Percentiles rank a stretch among this genome's conserved stretches.
Evolutionary conservation across 805 yeast species (phyloP).

Genomic region (Starmerella khaoyaiensis): DNA sequence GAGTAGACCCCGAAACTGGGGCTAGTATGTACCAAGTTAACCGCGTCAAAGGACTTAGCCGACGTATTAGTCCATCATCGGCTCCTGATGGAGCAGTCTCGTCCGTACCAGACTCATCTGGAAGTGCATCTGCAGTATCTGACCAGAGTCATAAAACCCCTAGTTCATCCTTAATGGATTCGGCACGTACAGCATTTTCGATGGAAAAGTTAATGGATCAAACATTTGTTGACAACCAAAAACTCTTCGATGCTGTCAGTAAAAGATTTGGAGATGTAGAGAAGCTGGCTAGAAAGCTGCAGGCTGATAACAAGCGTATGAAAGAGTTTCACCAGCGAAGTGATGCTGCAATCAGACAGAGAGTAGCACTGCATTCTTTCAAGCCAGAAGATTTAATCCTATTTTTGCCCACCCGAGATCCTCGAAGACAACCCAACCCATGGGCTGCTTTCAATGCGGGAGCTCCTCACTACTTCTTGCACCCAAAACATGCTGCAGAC

Average conservation of each 20-base stretch:
- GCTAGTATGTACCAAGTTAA: constrained; percentile 28
- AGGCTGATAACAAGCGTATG: constrained; percentile 51
- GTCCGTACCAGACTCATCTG: constrained; percentile 1
- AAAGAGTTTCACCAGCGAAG: constrained; percentile 27
- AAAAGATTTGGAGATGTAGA: constrained; percentile 84
- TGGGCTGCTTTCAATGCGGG: constrained; percentile 96
- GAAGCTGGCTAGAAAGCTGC: constrained; percentile 69
- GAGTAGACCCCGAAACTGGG: constrained; percentile 13
- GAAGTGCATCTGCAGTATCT: background rate
- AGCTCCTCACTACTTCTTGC: constrained; percentile 69
- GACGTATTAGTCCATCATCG: background rate
- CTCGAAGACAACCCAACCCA: constrained; percentile 34
- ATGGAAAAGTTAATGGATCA: constrained; percentile 22
- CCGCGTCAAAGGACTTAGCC: constrained; percentile 44
- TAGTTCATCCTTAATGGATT: background rate
- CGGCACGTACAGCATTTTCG: constrained; percentile 27
- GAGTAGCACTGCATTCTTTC: constrained; percentile 57
- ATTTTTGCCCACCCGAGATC: constrained; percentile 65
- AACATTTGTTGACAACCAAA: constrained; percentile 30
- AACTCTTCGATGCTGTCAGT: constrained; percentile 37
- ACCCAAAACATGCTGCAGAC: constrained; percentile 31
- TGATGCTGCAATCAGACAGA: constrained; percentile 32
- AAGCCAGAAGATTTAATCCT: constrained; percentile 64
- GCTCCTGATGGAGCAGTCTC: background rate
- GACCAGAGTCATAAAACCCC: background rate